Evolutionary conservation across 2,329 filamentous ascomycete species (phyloP), one percentile per base, ranked within the genome.

Genomic region (Didymella segeticola): DNA sequence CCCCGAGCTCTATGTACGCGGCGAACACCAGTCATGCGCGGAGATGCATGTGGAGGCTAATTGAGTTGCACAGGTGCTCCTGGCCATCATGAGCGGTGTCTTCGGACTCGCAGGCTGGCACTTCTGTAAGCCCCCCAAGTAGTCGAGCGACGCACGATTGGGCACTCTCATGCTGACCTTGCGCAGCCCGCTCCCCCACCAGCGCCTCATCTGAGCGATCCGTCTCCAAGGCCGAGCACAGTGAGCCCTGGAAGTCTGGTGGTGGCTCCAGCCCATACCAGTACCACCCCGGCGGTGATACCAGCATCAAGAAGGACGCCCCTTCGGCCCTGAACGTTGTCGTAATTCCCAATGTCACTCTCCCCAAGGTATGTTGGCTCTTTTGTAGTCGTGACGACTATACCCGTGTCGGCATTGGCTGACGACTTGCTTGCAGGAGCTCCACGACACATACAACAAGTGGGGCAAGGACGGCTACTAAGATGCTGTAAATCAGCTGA

Each of bases 401-500:
- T 14, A 42, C 26, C 45, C 58, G 33, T 59, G 34, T 19, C 23
- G 9, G 19, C 36, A 29, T 22, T 46, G 48, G 33, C 39, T 63
- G 10, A 54, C 31, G 12, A 31, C 43, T 53, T 69, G 25, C 38
- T 19, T 33, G 14, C 37, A 96, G 91, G 84, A 89, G 71, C 86
- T 97, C 62, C 95, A 99, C 81, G 95, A 99, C 69, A 89, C 89
- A 82, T 98, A 89, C 87, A 99, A 99, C 90, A 99, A 99, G 85
- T 98, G 91, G 87, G 95, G 95, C 78, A 98, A 98, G 87, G 95
- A 98, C 67, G 93, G 91, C 67, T 98, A 89, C 80, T 75, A 68
- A 58, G 41, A 43, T 42, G 25, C 19, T 22, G n/a, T 45, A 11
- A 29, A 36, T 20, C 20, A 26, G 37, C 42, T 31, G 39, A 36